Conservation (phyloP, 495 filamentous ascomycete genomes). For the Echria macrotheca region DNA sequence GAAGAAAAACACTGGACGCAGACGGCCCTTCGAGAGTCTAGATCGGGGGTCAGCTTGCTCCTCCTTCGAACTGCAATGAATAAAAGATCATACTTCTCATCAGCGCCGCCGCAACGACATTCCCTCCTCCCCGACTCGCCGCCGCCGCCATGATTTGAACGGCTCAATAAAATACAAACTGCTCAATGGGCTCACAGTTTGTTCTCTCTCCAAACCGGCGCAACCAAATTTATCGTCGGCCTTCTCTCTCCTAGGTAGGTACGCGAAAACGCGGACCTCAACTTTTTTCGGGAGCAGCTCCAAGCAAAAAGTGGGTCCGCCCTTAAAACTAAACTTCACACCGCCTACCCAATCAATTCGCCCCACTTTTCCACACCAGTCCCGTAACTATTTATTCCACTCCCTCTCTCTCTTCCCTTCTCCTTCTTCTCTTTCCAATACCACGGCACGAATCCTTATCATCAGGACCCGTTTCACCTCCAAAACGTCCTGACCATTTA, state of each 20-base stretch:
- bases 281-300: constrained; percentile 23
- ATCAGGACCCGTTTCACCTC: constrained; percentile 38
- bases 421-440: constrained; percentile 18
- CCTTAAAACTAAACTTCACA: constrained; percentile 4
- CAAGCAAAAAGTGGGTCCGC: not conserved
- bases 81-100: constrained; percentile 29
- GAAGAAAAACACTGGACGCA: no score
- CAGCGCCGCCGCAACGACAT: constrained; percentile 36
- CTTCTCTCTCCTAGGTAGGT: no score
- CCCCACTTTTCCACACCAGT: not conserved
- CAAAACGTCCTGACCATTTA: constrained; percentile 47
- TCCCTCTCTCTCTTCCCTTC: constrained; percentile 9
- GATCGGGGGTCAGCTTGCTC: not conserved
- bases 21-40: not conserved
- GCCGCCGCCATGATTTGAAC: constrained; percentile 50
- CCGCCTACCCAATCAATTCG: constrained; percentile 4
- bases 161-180: no score
- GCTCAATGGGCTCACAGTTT: no score
- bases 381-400: constrained; percentile 4
- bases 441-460: constrained; percentile 51
- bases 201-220: no score
- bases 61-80: not conserved
- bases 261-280: no score
- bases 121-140: constrained; percentile 45
- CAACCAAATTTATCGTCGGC: no score